phyloP scores from a whole-genome alignment of 768 basidiomycete genomes.

The Pulveroboletus ravenelii region DNA sequence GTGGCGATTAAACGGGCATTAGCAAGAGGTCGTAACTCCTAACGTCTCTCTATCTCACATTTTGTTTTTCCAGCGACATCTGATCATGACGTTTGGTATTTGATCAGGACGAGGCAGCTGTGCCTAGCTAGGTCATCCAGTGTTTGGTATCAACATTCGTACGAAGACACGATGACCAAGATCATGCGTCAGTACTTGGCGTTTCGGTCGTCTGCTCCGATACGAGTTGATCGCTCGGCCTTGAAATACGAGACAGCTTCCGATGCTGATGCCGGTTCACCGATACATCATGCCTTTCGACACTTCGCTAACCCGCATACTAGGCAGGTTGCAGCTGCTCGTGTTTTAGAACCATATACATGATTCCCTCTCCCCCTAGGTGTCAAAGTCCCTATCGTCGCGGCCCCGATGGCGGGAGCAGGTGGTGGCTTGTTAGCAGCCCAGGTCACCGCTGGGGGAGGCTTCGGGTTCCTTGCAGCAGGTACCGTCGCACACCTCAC shows the following conservation, averaged over 20 bases:
- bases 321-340: conserved; percentile 36
- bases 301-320: conserved; percentile 45
- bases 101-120: too few species aligned
- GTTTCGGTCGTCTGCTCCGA: neutral
- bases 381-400: conserved; percentile 54
- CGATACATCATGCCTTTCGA: conserved; percentile 17
- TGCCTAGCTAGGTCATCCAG: neutral
- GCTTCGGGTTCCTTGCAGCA: conserved; percentile 70
- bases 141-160: neutral
- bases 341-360: neutral
- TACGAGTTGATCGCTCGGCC: neutral
- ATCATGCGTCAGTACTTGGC: neutral
- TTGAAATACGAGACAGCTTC: too few species aligned
- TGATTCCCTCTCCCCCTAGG: conserved; percentile 31
- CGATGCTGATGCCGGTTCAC: too few species aligned
- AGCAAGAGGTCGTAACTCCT: too few species aligned
- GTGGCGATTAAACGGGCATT: neutral
- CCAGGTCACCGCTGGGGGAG: conserved; percentile 61
- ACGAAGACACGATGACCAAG: neutral
- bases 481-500: conserved; percentile 33
- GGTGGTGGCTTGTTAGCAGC: conserved; percentile 60
- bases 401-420: conserved; percentile 68
- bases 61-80: too few species aligned
- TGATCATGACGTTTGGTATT: too few species aligned
- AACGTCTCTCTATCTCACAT: too few species aligned